Evolutionary conservation across 129 eudicot species (phyloP).

Genomic region (Saposhnikovia divaricata): DNA sequence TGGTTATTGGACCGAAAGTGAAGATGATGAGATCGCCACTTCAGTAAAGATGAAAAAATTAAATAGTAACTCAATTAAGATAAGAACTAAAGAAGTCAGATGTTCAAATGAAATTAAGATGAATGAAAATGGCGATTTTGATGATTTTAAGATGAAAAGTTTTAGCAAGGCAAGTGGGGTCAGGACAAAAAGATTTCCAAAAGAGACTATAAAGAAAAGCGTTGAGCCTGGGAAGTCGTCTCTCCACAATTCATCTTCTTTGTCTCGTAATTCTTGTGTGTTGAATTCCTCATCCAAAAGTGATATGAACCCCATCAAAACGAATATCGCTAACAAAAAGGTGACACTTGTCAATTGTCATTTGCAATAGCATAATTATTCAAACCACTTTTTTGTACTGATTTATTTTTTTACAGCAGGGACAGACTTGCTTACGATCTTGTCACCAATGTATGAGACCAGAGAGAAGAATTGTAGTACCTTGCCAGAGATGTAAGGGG

Average conservation of each 20-base stretch:
- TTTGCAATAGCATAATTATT: not conserved
- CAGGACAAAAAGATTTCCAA: conserved; percentile 6
- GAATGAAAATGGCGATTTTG: not conserved
- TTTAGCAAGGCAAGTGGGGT: conserved; percentile 2
- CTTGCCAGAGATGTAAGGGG: conserved; percentile 56
- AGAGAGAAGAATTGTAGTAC: conserved; percentile 56
- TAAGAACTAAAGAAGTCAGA: not conserved
- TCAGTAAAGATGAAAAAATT: not conserved
- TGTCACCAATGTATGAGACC: conserved; percentile 79
- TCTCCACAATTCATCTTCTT: conserved; percentile 20
- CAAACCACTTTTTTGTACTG: not conserved
- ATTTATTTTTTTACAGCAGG: conserved; percentile 21
- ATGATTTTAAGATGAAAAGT: not conserved
- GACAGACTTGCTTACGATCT: conserved; percentile 2
- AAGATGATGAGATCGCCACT: conserved; percentile 18
- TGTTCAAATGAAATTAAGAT: conserved; percentile 5
- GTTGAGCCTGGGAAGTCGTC: not conserved
- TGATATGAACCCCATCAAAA: conserved; percentile 14
- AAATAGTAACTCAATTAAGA: not conserved
- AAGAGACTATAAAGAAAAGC: conserved; percentile 6
- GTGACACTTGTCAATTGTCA: conserved; percentile 12
- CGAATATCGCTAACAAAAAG: conserved; percentile 8
- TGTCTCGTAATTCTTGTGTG: conserved; percentile 19
- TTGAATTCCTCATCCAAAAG: conserved; percentile 11
- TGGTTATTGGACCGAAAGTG: conserved; percentile 22